A percentile compares a stretch with the other conserved stretches of the same genome.
These are phyloP conservation scores for Vitis hybrid DNA, from an alignment of 177 flowering plant genomes.

Conservation along the genomic window DNA sequence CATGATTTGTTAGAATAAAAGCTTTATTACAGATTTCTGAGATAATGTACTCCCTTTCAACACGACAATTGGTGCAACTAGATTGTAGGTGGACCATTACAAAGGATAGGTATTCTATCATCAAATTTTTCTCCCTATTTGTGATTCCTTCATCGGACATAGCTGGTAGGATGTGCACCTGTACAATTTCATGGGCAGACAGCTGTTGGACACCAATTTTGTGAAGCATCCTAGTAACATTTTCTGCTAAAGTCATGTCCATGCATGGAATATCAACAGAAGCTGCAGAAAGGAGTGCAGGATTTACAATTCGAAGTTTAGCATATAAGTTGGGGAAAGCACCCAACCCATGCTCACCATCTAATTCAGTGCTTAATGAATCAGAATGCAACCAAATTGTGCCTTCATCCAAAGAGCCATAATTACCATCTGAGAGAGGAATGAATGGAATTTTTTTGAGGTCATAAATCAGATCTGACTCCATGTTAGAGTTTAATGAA, in stretches of 20 bases:
- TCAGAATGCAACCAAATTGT: conserved; percentile 84
- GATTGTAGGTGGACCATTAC: conserved; percentile 81
- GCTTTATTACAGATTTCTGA: conserved; percentile 61
- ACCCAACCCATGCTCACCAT: conserved; percentile 37
- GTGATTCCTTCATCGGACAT: conserved; percentile 35
- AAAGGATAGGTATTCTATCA: conserved; percentile 75
- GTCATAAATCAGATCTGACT: conserved; percentile 34
- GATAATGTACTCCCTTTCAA: conserved; percentile 56
- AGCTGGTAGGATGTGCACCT: conserved; percentile 68
- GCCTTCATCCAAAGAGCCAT: conserved; percentile 65
- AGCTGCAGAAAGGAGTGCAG: conserved; percentile 50
- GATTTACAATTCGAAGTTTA: conserved; percentile 68
- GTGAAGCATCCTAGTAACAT: conserved; percentile 49
- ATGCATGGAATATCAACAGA: conserved; percentile 20
- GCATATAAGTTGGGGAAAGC: conserved; percentile 64
- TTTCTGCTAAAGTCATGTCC: conserved; percentile 29
- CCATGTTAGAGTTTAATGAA: conserved; percentile 23
- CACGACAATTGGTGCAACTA: conserved; percentile 52
- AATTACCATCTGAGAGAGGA: conserved; percentile 91
- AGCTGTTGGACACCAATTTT: conserved; percentile 71
- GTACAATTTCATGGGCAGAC: conserved; percentile 81
- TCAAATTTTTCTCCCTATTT: conserved; percentile 40
- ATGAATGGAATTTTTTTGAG: conserved; percentile 68
- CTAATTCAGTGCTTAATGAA: conserved; percentile 30
- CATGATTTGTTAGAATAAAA: conserved; percentile 68